These are phyloP conservation scores for Emergomyces pasteurianus DNA, from an alignment of 2,329 filamentous ascomycete species.

Conservation along the genomic window DNA sequence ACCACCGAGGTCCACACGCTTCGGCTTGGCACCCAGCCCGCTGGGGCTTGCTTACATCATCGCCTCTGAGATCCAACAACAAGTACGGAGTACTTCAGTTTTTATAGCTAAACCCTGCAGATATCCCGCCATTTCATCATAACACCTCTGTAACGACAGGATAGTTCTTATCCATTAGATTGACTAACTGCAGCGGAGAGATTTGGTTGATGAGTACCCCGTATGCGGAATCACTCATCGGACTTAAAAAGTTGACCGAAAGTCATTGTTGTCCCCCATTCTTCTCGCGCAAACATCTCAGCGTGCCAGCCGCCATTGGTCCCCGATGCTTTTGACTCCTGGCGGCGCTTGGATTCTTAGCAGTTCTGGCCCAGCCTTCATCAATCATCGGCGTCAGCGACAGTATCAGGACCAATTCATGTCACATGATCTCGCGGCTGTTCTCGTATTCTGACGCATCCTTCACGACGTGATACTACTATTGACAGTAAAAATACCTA, in stretches of 20 bases:
- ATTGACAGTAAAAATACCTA: not conserved
- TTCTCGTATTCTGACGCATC: not conserved
- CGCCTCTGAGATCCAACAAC: too few species aligned
- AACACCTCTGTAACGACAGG: constrained; percentile 38
- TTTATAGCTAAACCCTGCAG: too few species aligned
- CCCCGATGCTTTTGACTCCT: not conserved
- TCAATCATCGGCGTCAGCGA: not conserved
- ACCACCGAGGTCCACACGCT: not conserved
- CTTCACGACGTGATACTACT: not conserved
- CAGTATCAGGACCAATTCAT: not conserved
- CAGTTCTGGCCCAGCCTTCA: not conserved
- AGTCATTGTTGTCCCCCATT: not conserved
- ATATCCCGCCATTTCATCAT: constrained; percentile 42
- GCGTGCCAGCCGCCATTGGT: not conserved
- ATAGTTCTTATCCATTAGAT: constrained; percentile 38
- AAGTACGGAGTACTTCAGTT: too few species aligned
- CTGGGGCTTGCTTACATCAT: too few species aligned
- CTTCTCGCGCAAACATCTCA: not conserved
- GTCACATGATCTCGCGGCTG: constrained; percentile 1
- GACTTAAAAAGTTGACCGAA: constrained; percentile 3
- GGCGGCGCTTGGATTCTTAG: not conserved
- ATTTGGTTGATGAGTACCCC: constrained; percentile 21
- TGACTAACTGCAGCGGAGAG: constrained; percentile 33
- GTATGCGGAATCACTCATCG: constrained; percentile 17
- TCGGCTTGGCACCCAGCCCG: not conserved